Conservation (phyloP, 2,329 filamentous ascomycete species). For the Curvularia sp. region DNA sequence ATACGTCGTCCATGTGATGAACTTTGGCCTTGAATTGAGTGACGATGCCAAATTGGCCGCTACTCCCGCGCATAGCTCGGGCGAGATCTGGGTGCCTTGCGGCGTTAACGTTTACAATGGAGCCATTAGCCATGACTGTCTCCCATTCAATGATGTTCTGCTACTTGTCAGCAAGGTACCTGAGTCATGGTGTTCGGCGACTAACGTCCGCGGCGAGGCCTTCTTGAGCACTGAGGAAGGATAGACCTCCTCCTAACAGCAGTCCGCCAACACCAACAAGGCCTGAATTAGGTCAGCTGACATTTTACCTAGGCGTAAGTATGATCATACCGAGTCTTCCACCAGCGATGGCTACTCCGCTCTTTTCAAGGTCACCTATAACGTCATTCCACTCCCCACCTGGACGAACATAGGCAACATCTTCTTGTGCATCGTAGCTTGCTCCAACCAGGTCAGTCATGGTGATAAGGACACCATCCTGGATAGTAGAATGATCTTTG, state of each 20-base stretch:
- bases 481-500: conserved; percentile 42
- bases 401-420: conserved; percentile 49
- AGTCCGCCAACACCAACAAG: conserved; percentile 34
- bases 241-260: conserved; percentile 31
- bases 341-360: conserved; percentile 46
- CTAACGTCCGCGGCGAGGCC: conserved; percentile 38
- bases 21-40: conserved; percentile 34
- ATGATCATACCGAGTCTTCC: conserved; percentile 28
- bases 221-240: conserved; percentile 34
- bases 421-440: conserved; percentile 44
- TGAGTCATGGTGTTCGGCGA: neutral
- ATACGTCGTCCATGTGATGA: conserved; percentile 43
- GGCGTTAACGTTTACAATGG: conserved; percentile 35
- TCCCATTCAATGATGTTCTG: conserved; percentile 45
- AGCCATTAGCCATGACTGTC: conserved; percentile 42
- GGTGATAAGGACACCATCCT: conserved; percentile 50
- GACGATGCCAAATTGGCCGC: conserved; percentile 39
- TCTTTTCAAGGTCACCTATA: conserved; percentile 42
- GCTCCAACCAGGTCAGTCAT: conserved; percentile 46
- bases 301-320: neutral
- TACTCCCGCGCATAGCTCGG: conserved; percentile 41
- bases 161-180: neutral
- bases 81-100: conserved; percentile 41
- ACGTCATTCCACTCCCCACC: conserved; percentile 53
- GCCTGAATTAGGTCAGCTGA: conserved; percentile 16